Conservation (phyloP, 495 filamentous ascomycete species). For the Hyaloscypha hepaticicola region DNA sequence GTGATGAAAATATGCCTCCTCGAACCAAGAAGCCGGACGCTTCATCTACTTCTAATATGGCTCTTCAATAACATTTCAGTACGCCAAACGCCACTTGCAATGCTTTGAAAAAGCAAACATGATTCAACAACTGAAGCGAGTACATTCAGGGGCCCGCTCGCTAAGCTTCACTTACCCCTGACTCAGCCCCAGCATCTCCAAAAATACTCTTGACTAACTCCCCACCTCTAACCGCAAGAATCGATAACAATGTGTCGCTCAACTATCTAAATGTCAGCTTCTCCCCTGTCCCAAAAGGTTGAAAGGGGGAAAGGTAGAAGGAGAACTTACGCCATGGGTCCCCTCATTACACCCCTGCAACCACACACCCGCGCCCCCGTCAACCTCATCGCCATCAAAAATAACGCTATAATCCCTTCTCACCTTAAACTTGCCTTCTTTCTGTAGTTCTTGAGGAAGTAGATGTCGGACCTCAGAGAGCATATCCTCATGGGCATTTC, state of each 20-base stretch:
- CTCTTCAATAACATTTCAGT: background rate
- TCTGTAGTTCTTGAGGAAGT: conserved; percentile 44
- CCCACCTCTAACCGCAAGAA: conserved; percentile 71
- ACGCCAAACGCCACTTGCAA: background rate
- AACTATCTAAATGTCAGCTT: conserved; percentile 42
- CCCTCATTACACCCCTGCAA: conserved; percentile 92
- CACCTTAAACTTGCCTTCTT: conserved; percentile 38
- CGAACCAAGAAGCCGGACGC: background rate
- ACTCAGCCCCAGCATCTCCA: conserved; percentile 32
- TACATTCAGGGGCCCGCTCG: background rate
- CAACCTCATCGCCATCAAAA: conserved; percentile 63
- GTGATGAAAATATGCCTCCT: background rate
- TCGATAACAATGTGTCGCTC: conserved; percentile 76
- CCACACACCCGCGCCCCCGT: conserved; percentile 71
- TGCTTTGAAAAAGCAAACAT: background rate
- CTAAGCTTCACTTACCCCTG: background rate
- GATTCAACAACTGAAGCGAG: background rate
- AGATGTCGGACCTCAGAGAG: conserved; percentile 62
- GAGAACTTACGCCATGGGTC: conserved; percentile 77
- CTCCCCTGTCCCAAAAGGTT: background rate
- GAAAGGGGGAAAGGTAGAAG: background rate
- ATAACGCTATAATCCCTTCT: conserved; percentile 71
- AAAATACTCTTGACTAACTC: conserved; percentile 80
- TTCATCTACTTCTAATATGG: background rate
- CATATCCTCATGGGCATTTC: conserved; percentile 77